Evolutionary conservation across 2,329 filamentous ascomycete genomes (phyloP), one percentile per base, ranked within the genome.

Genomic region (Coniochaeta hoffmannii): DNA sequence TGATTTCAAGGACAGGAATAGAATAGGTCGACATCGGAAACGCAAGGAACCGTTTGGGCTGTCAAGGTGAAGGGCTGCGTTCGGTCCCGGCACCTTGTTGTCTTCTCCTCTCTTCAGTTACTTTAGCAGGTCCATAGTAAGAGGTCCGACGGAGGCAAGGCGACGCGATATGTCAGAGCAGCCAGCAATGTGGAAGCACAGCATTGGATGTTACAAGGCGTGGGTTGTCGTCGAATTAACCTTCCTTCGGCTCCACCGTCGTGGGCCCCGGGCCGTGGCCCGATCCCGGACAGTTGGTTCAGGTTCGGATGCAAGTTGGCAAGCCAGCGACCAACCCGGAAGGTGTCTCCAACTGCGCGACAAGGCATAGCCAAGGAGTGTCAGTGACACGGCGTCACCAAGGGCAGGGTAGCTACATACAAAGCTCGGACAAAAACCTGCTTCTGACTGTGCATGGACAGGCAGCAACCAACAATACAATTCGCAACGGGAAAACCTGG

Each of bases 151-250:
- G n/a, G 3, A 26, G 41, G 41, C 41, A 46, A n/a, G 41, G 24
- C 28, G n/a, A 50, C 28, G 30, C 28, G 31, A 50, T 22, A 34
- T 24, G n/a, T 31, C 28, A 50, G 14, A 34, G 49, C 8, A 28
- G 28, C 30, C 26, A n/a, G 9, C 24, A 19, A 11, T 31, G 49
- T 31, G 31, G 49, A 32, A 50, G 31, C 49, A 50, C 49, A 50
- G n/a, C 49, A 50, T 22, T n/a, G n/a, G 6, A 30, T 31, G 19
- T 34, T 22, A n/a, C 15, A 34, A 34, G 28, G 49, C 49, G 49
- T 32, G 49, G 49, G 28, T 12, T 50, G 49, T 50, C 49, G 49
- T 50, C 49, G 49, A 50, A 50, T 50, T 50, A 50, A 50, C 49
- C 49, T 50, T 34, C 28, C 28, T n/a, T 10, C 15, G 28, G 49